Evolutionary conservation across 2,329 filamentous ascomycete genomes (phyloP), one percentile per base, ranked within the genome.

Genomic region (Botrytis galanthina): DNA sequence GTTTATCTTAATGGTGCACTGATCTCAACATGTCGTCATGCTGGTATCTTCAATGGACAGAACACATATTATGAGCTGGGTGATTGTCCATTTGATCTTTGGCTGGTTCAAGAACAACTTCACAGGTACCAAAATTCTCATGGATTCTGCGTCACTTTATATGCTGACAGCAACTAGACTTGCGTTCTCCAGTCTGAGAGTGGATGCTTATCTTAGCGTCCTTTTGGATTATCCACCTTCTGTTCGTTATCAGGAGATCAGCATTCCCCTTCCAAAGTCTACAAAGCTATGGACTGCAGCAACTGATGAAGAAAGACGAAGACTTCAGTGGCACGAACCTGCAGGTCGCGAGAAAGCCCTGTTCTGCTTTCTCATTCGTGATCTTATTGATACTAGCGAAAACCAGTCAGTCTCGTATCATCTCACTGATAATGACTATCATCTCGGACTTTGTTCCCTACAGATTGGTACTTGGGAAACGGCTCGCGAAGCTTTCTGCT

Each of bases 161-260:
- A 18, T 71, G 7, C 44, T 71, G 59, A 63, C 32, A 51, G 12
- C n/a, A 18, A 42, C 12, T 10, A 71, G 69, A n/a, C 69, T 64
- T 29, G 44, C 59, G 5, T 54, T 71, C 6, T 64, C 69, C 1
- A 39, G 39, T 29, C 35, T 64, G 22, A 64, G 59, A 54, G 69
- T 71, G 6, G 69, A 71, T 71, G 69, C 69, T 9, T 54, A 71
- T 63, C 32, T 71, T 3, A 64, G 69, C 32, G 59, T 64, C 7
- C 59, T 71, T 3, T 64, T 71, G 69, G 44, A 71, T 42, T 54
- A 71, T 42, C 59, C 69, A 3, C 69, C 59, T 5, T 64, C 69
- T n/a, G 44, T 71, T n/a, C 59, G 59, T 22, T 71, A 71, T 48
- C 69, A 63, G 37, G 69, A 71, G 35, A 64, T 71, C 32, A 71